phyloP scores from a whole-genome alignment of 768 basidiomycete genomes.

The Lentinula sp. region DNA sequence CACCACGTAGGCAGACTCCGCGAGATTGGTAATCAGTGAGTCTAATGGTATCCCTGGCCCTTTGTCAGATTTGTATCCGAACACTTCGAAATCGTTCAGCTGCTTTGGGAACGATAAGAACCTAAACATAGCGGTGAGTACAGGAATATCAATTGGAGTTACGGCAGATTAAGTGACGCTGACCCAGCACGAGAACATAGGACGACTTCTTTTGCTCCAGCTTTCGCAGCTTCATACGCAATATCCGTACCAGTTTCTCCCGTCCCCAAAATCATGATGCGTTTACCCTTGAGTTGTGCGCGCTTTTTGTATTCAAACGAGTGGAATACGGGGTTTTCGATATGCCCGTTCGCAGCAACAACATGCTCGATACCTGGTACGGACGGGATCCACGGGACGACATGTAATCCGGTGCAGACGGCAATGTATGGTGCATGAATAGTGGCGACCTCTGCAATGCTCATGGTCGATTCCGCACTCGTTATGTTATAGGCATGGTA shows the following conservation, averaged over 20 bases:
- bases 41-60: slow-evolving; percentile 33
- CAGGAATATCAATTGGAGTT: neutral
- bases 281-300: slow-evolving; percentile 34
- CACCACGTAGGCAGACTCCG: slow-evolving; percentile 47
- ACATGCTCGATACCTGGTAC: slow-evolving; percentile 44
- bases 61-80: slow-evolving; percentile 40
- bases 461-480: neutral
- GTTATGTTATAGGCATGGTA: neutral
- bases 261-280: slow-evolving; percentile 51
- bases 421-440: slow-evolving; percentile 36
- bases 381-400: slow-evolving; percentile 41
- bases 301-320: slow-evolving; percentile 46
- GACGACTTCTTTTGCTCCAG: slow-evolving; percentile 43
- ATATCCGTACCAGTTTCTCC: slow-evolving; percentile 65
- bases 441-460: slow-evolving; percentile 16
- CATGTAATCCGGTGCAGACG: slow-evolving; percentile 53
- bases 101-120: slow-evolving; percentile 58
- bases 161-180: neutral
- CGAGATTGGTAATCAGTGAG: slow-evolving; percentile 51
- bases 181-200: slow-evolving; percentile 48
- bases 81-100: slow-evolving; percentile 50
- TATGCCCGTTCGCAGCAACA: slow-evolving; percentile 10
- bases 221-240: slow-evolving; percentile 42
- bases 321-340: slow-evolving; percentile 31
- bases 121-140: slow-evolving; percentile 14